Evolutionary conservation across 306 rosid species (phyloP), one percentile per base, ranked within the genome.

Genomic region (Geum urbanum): DNA sequence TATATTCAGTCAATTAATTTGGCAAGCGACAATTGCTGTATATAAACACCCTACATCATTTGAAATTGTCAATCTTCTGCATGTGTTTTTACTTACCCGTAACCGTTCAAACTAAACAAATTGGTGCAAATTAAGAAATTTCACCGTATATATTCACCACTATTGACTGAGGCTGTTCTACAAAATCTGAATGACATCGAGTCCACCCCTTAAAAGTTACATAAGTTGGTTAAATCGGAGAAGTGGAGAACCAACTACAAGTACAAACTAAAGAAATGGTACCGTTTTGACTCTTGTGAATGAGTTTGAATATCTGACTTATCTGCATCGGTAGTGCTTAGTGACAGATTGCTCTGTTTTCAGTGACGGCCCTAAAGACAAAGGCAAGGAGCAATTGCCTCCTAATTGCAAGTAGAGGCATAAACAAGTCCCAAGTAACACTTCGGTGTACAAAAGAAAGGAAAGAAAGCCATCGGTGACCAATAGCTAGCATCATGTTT

Each of bases 381-480:
- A 32, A 32, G 37, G 37, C 37, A 32, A 7, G 43, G 5, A 11
- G 18, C 1, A 57, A 32, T 24, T 56, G 41, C 44, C 45, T 14
- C 15, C 5, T 24, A 22, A 12, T 9, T 20, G 37, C 61, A 22
- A 16, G 65, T 37, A 60, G 65, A 37, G 39, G 63, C 65, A 15
- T 7, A 54, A 7, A 60, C 64, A 59, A 59, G 65, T 35, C 65
- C 65, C 22, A 24, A 24, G 27, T 24, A 59, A 59, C 65, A 59
- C 65, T 32, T 3, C 0, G 46, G 65, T 4, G 4, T 13, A 59
- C 3, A 15, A 35, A 35, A 60, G 20, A 35, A 35, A 60, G 20
- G 24, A 37, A 37, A 10, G 65, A 60, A 37, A 60, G 11, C 24
- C 46, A 37, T 60, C 8, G 65, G 46, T 15, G 24, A 32, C 37